These are phyloP conservation scores for Blastobotrys arbuscula DNA, from an alignment of 1,139 yeast species.

Conservation along the genomic window DNA sequence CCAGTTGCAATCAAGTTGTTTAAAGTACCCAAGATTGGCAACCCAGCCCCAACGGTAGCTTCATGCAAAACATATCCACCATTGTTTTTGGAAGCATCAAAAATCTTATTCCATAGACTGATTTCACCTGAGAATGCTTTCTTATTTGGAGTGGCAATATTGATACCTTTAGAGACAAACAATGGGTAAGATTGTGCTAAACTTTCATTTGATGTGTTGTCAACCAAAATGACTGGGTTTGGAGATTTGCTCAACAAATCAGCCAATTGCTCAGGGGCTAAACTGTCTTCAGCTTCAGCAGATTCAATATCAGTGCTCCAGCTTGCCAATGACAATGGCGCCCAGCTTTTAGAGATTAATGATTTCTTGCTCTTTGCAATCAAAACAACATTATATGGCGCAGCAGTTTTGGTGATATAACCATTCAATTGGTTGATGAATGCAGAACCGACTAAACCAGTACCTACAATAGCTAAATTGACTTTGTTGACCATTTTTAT, in stretches of 20 bases:
- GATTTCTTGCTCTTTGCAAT: slow-evolving; percentile 73
- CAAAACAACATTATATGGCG: slow-evolving; percentile 64
- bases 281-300: slow-evolving; percentile 45
- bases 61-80: slow-evolving; percentile 92
- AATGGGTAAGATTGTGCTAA: slow-evolving; percentile 73
- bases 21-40: slow-evolving; percentile 85
- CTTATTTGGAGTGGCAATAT: slow-evolving; percentile 96
- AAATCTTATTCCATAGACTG: slow-evolving; percentile 70
- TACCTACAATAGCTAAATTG: slow-evolving; percentile 77
- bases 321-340: slow-evolving; percentile 57
- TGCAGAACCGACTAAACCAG: slow-evolving; percentile 94
- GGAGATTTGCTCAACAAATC: slow-evolving; percentile 60
- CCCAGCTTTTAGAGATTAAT: slow-evolving; percentile 58
- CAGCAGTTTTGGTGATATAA: slow-evolving; percentile 37
- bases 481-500: slow-evolving; percentile 33
- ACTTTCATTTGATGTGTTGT: slow-evolving; percentile 81
- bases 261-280: slow-evolving; percentile 53
- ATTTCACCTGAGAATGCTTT: slow-evolving; percentile 90
- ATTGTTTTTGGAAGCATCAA: slow-evolving; percentile 41
- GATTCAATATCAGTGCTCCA: slow-evolving; percentile 46
- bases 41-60: slow-evolving; percentile 99
- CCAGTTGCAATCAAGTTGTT: slow-evolving; percentile 87
- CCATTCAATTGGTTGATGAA: slow-evolving; percentile 65
- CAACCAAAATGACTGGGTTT: slow-evolving; percentile 77
- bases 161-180: slow-evolving; percentile 70